These are phyloP conservation scores for Scytalidium sp. DNA, from an alignment of 2,329 filamentous ascomycete genomes.

Conservation along the genomic window DNA sequence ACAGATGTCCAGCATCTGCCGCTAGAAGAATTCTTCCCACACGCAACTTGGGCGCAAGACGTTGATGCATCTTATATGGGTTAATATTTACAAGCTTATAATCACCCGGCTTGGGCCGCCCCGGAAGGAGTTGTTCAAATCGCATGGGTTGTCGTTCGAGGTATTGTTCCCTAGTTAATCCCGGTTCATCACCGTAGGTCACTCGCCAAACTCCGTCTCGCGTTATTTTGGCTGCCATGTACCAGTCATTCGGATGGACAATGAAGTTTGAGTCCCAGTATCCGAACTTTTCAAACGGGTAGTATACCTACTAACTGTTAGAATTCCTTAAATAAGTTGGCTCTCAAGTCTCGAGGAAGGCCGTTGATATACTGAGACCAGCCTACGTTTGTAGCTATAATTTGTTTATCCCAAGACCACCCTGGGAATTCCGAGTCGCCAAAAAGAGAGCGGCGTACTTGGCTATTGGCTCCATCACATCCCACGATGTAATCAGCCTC, in stretches of 20 bases:
- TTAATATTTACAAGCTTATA: slow-evolving; percentile 53
- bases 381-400: slow-evolving; percentile 58
- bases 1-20: slow-evolving; percentile 47
- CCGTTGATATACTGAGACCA: background rate
- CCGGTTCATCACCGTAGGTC: slow-evolving; percentile 56
- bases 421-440: slow-evolving; percentile 51
- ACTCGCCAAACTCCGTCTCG: slow-evolving; percentile 58
- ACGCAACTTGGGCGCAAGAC: slow-evolving; percentile 41
- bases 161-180: slow-evolving; percentile 51
- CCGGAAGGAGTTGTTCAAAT: slow-evolving; percentile 55
- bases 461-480: slow-evolving; percentile 51
- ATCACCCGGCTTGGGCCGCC: slow-evolving; percentile 52
- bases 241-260: slow-evolving; percentile 58
- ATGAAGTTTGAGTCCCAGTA: slow-evolving; percentile 58
- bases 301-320: slow-evolving; percentile 47
- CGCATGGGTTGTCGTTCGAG: slow-evolving; percentile 48
- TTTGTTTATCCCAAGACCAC: slow-evolving; percentile 56
- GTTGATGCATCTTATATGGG: slow-evolving; percentile 47
- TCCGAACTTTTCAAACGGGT: slow-evolving; percentile 53
- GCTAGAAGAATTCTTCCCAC: slow-evolving; percentile 42
- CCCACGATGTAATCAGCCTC: slow-evolving; percentile 53
- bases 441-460: slow-evolving; percentile 46
- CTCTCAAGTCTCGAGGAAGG: background rate
- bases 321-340: no score
- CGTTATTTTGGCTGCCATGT: slow-evolving; percentile 59